Evolutionary conservation across 139 green algal species (phyloP), one percentile per base, ranked within the genome.

Genomic region (Micractinium conductrix): DNA sequence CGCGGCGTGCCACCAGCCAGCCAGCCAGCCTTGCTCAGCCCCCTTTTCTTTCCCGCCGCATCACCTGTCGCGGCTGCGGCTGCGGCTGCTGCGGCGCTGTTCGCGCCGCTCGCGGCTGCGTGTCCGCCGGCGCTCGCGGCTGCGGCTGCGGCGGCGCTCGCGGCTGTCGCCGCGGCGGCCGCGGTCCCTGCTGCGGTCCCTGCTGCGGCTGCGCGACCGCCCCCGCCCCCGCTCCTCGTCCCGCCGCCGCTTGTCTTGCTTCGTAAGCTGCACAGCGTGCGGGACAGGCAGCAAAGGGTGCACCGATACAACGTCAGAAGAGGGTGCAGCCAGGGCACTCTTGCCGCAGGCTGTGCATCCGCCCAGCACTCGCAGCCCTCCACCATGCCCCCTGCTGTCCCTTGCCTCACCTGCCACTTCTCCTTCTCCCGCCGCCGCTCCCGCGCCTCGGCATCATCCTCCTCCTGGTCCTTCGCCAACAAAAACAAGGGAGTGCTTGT

Each of bases 141-240:
- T 79, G 72, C 71, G 71, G 60, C 81, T 55, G 74, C 44, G 37
- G 72, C 44, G 40, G 50, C 82, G 60, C 10, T 33, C 40, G 37
- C 58, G 73, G 45, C 81, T n/a, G 4, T 33, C 65, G 65, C 65
- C 65, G 33, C n/a, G n/a, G n/a, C n/a, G n/a, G n/a, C n/a, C n/a
- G n/a, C n/a, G n/a, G n/a, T n/a, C n/a, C n/a, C n/a, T 28, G 58
- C 65, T 72, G n/a, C 65, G n/a, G 21, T n/a, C n/a, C n/a, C n/a
- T n/a, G 40, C 69, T 78, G 70, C 70, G 70, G 70, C 70, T 78
- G 70, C 70, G 70, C 14, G 45, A 81, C 70, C 84, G 85, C 75
- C 76, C 88, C 71, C 55, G 75, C 50, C 60, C 48, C 62, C 24
- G 67, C 80, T 63, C 76, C 71, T 74, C 85, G 71, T 73, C 90